Conservation (phyloP, 2,329 filamentous ascomycete species). For the Alternaria infectoria region DNA sequence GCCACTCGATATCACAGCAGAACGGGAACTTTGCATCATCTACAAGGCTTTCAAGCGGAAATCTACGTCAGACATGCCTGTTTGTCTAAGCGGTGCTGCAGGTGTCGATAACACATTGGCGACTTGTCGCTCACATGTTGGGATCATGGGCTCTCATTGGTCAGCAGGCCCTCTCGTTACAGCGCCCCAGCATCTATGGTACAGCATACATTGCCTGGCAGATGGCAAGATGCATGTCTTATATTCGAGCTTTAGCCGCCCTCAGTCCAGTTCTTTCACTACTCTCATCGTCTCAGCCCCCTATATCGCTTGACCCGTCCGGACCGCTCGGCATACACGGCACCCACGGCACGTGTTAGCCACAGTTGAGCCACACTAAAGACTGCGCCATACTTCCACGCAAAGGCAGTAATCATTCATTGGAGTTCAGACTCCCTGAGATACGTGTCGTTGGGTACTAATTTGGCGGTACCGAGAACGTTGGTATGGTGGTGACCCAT, state of each 20-base stretch:
- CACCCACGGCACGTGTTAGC: background rate
- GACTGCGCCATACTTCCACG: background rate
- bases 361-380: background rate
- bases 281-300: background rate
- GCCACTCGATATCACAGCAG: background rate
- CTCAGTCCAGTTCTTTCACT: background rate
- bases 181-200: background rate
- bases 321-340: background rate
- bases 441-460: background rate
- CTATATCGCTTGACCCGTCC: background rate
- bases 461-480: background rate
- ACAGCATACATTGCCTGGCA: background rate
- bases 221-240: background rate
- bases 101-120: background rate
- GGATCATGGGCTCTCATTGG: slow-evolving; percentile 11
- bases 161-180: background rate
- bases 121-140: slow-evolving; percentile 12
- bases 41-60: background rate
- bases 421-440: background rate
- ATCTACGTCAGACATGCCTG: background rate
- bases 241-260: background rate
- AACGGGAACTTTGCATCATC: background rate
- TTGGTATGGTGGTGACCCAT: background rate
- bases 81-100: background rate
- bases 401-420: background rate